phyloP scores from a whole-genome alignment of 768 basidiomycete genomes.

The Suillus weaverae region DNA sequence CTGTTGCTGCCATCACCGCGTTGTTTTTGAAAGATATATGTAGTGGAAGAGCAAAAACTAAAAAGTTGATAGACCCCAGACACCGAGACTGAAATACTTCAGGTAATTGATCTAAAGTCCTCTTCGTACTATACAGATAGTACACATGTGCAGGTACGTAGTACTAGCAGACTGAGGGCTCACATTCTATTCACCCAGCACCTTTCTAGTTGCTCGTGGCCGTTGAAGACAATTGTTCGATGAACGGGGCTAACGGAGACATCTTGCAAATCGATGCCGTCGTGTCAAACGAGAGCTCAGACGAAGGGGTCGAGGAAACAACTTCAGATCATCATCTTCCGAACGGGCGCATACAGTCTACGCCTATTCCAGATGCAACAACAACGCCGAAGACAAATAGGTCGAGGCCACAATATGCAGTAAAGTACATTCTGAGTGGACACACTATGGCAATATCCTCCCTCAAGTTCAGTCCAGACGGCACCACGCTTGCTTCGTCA shows the following conservation, averaged over 20 bases:
- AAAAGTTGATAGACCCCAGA: conserved; percentile 9
- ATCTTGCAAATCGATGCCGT: neutral
- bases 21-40: conserved; percentile 11
- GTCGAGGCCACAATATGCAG: conserved; percentile 51
- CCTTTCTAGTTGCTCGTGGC: neutral
- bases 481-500: conserved; percentile 76
- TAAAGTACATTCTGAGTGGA: conserved; percentile 69
- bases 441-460: conserved; percentile 82
- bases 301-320: neutral
- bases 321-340: neutral
- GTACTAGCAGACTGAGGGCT: neutral
- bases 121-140: neutral
- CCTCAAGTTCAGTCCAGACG: conserved; percentile 87
- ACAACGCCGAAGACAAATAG: conserved; percentile 8
- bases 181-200: neutral
- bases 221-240: neutral
- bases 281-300: neutral
- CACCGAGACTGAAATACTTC: conserved; percentile 4
- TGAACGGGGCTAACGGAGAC: neutral
- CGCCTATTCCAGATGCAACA: neutral
- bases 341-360: neutral
- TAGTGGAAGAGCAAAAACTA: conserved; percentile 5
- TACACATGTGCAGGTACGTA: neutral
- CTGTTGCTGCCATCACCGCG: conserved; percentile 36
- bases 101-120: neutral